phyloP scores from a whole-genome alignment of 331 rosid species.

The Prunus yedoensis region DNA sequence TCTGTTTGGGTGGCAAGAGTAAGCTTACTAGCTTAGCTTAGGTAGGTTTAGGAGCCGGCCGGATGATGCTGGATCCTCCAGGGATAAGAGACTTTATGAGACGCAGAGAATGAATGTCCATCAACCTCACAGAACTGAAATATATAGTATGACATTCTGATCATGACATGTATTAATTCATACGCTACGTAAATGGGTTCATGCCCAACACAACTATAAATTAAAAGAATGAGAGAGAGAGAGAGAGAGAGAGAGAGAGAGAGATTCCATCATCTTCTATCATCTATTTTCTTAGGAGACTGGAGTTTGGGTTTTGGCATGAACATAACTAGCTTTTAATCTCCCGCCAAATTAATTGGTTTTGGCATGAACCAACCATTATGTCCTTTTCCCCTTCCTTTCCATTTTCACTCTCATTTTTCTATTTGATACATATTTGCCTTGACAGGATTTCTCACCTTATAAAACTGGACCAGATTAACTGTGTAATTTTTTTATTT shows the following conservation, averaged over 20 bases:
- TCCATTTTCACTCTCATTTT: neutral
- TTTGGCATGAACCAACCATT: neutral
- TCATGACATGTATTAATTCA: neutral
- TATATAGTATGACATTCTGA: neutral
- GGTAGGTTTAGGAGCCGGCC: too few species aligned
- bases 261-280: neutral
- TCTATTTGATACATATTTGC: neutral
- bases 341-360: neutral
- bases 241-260: constrained; percentile 1
- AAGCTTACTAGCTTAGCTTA: too few species aligned
- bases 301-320: neutral
- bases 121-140: neutral
- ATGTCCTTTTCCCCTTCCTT: neutral
- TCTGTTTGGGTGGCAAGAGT: too few species aligned
- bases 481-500: too few species aligned
- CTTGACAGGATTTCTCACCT: neutral
- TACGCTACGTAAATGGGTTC: constrained; percentile 1
- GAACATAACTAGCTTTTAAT: neutral
- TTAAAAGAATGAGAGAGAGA: neutral
- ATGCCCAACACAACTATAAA: constrained; percentile 13
- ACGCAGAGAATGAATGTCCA: constrained; percentile 6
- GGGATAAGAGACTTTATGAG: too few species aligned
- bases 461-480: too few species aligned
- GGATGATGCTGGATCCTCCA: too few species aligned
- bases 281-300: neutral